Evolutionary conservation across 2,329 filamentous ascomycete genomes (phyloP).

Genomic region (Fusarium sp.): DNA sequence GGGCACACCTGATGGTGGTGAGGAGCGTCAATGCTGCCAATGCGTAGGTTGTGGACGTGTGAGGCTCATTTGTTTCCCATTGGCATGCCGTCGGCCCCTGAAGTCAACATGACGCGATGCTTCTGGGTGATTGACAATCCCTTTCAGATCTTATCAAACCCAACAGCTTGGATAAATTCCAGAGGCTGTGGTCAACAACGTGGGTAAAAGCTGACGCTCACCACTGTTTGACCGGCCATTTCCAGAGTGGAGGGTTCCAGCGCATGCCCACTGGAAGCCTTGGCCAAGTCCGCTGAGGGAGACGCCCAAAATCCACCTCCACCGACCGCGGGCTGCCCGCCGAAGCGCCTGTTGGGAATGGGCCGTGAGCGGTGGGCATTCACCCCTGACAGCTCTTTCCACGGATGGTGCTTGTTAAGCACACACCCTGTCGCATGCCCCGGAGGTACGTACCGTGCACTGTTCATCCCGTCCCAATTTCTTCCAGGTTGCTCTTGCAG

Average conservation of each 20-base stretch:
- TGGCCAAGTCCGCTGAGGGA: not conserved
- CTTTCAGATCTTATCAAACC: not conserved
- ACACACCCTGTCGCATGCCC: slow-evolving; percentile 34
- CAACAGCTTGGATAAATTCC: slow-evolving; percentile 28
- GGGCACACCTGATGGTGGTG: not conserved
- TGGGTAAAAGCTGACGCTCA: slow-evolving; percentile 10
- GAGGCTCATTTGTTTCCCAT: slow-evolving; percentile 6
- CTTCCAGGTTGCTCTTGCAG: slow-evolving; percentile 14
- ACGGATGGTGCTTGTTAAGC: slow-evolving; percentile 8
- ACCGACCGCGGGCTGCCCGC: slow-evolving; percentile 5
- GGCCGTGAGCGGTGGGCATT: slow-evolving; percentile 16
- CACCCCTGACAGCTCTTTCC: slow-evolving; percentile 15
- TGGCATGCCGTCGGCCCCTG: not conserved
- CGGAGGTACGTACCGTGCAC: slow-evolving; percentile 30
- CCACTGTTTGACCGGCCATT: not conserved
- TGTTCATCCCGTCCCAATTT: slow-evolving; percentile 40
- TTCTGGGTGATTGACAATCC: not conserved
- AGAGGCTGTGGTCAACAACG: slow-evolving; percentile 2
- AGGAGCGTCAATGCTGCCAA: not conserved
- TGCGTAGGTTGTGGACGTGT: not conserved
- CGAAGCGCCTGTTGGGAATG: slow-evolving; percentile 4
- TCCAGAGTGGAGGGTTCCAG: slow-evolving; percentile 8
- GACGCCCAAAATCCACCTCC: not conserved
- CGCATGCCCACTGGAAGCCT: not conserved
- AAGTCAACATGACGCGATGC: slow-evolving; percentile 24